Evolutionary conservation across 768 basidiomycete species (phyloP), one percentile per base, ranked within the genome.

Genomic region (Cystobasidium ongulense): DNA sequence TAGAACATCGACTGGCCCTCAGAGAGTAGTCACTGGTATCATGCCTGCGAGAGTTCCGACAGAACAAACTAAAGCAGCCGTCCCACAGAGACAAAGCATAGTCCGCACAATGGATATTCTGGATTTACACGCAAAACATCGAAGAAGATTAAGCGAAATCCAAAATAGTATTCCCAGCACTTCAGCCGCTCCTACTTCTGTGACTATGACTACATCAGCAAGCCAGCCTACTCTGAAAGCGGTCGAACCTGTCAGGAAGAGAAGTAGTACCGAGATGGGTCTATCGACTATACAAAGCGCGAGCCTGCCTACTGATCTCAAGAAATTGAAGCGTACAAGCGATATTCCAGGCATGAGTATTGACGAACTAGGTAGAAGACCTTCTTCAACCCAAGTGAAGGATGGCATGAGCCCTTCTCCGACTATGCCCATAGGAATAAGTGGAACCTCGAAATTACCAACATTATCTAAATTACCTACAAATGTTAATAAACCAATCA

Each of bases 101-200:
- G 46, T 52, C 10, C 23, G 68, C 2, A 71, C 68, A 23, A 71
- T 71, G 68, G 68, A 71, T 27, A 71, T 71, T 11, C 33, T 36
- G 4, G 68, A 71, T 36, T 27, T 71, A 8, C 46, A 71, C n/a
- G 68, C 68, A 7, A 29, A 52, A 21, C 68, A 71, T 29, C 27
- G 54, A 5, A 23, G 68, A 36, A 3, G 68, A 59, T 11, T 71
- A 52, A 71, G 68, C 68, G 52, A 71, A 29, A 54, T 71, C 23
- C 68, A 71, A 27, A 52, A 52, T n/a, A 36, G 11, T 36, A 59
- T 17, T 15, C 23, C 65, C 13, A 53, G 36, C 41, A 35, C n/a
- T 53, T 15, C 41, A 4, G 36, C 4, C 3, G 63, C 17, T 15
- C 43, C 38, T 17, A 27, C 25, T 2, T 46, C 36, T 18, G 23